Base-by-base conservation (phyloP, 768 basidiomycete genomes). In the Pisolithus orientalis region DNA sequence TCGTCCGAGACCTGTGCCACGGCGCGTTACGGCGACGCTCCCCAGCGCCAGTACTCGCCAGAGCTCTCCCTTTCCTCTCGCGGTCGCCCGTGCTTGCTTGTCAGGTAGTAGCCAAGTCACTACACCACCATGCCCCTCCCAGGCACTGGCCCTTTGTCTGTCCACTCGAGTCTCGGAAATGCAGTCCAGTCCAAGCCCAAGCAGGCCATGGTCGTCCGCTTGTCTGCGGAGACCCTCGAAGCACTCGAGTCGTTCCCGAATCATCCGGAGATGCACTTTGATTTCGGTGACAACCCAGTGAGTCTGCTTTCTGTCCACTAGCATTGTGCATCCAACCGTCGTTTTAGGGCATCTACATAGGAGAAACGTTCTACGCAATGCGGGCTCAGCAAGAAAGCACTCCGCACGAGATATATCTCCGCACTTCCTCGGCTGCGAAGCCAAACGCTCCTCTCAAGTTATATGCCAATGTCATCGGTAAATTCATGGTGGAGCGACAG, bases 391-490 rank as follows among this genome's bases (percentile, higher is more conserved):
- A 72, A 51, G 88, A 88, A 65, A 74, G 72, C 54, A 63, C 73
- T 1, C 72, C 76, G 7, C 85, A 89, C 58, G 89, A 91, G 55
- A 75, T 91, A 29, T 91, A 87, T 66, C 75, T 90, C 21, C 79
- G 86, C 14, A 71, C 80, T 11, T 72, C 83, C 37, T 77, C 78
- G 14, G 73, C 77, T 7, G 69, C 76, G 24, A 84, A 81, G 64
- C 80, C 78, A 46, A 79, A 73, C 56, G 78, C 80, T 0, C 82
- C 85, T 1, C 77, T 90, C 58, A 88, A 86, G 64, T 78, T 86
- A 17, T 79, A 84, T 58, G 88, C 85, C 55, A 83, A 81, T 58
- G 80, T 91, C 42, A 73, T 79, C n/a, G 86, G 86, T 37, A 88
- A 84, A 65, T 80, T 87, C 62, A 74, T 71, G 34, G 80, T 90